These are phyloP conservation scores for Linum trigynum DNA, from an alignment of 345 rosid species.

Conservation along the genomic window DNA sequence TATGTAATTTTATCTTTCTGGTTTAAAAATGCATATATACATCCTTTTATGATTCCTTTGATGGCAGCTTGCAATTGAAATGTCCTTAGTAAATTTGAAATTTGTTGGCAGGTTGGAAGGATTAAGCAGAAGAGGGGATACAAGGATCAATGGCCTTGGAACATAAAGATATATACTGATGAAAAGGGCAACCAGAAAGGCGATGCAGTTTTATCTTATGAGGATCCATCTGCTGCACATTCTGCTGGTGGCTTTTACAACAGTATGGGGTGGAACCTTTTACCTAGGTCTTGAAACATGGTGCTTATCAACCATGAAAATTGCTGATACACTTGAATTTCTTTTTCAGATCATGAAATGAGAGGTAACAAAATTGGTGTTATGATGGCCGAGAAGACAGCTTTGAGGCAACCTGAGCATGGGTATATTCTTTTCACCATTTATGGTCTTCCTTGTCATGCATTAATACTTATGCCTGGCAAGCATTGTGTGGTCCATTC, in stretches of 20 bases:
- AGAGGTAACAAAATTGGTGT: constrained; percentile 78
- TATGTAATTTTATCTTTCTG: too few species aligned
- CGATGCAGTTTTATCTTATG: constrained; percentile 82
- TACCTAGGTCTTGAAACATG: not conserved
- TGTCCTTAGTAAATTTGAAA: not conserved
- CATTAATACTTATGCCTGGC: not conserved
- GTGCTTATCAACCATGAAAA: not conserved
- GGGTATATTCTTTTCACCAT: constrained; percentile 33
- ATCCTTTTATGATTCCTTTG: too few species aligned
- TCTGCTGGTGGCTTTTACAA: constrained; percentile 87
- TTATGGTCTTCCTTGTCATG: not conserved
- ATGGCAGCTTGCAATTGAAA: not conserved
- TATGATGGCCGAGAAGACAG: constrained; percentile 90
- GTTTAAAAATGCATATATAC: too few species aligned
- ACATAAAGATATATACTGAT: constrained; percentile 87
- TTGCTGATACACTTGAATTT: not conserved
- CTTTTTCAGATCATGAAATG: constrained; percentile 58
- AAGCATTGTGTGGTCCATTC: too few species aligned
- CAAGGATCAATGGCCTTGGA: constrained; percentile 98
- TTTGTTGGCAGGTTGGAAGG: constrained; percentile 62
- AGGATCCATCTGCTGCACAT: constrained; percentile 95
- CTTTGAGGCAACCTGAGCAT: constrained; percentile 56
- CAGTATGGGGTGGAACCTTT: constrained; percentile 29
- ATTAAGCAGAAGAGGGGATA: constrained; percentile 95
- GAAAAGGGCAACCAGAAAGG: constrained; percentile 88